Conservation (phyloP, 768 basidiomycete genomes). For the Agaricus blazei region DNA sequence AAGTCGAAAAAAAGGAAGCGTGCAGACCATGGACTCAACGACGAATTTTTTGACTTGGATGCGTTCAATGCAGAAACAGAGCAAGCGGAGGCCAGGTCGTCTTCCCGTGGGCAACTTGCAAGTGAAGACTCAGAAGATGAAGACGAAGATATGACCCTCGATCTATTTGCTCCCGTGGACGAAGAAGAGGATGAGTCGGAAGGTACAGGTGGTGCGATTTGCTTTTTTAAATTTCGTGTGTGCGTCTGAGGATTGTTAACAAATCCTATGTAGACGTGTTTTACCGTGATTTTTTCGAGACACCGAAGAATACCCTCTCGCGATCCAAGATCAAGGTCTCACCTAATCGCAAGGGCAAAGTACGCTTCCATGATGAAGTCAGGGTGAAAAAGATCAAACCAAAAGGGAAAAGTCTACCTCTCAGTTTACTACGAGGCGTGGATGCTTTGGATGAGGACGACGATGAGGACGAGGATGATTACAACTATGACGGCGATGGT, state of each 20-base stretch:
- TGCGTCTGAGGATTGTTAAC: background rate
- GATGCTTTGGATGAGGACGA: constrained; percentile 36
- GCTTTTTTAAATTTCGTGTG: background rate
- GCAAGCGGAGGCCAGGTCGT: constrained; percentile 60
- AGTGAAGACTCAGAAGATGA: constrained; percentile 49
- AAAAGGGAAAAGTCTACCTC: constrained; percentile 58
- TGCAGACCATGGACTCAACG: constrained; percentile 54
- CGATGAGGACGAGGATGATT: constrained; percentile 29
- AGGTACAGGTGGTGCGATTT: constrained; percentile 32
- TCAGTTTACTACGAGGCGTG: constrained; percentile 28
- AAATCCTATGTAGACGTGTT: constrained; percentile 40
- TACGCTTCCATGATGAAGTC: constrained; percentile 80
- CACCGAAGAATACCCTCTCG: constrained; percentile 32
- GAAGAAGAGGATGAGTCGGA: constrained; percentile 35
- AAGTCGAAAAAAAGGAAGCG: constrained; percentile 22
- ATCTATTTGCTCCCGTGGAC: constrained; percentile 64
- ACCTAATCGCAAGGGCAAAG: constrained; percentile 33
- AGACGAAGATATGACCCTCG: constrained; percentile 51
- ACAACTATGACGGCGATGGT: constrained; percentile 21
- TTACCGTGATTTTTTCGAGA: constrained; percentile 81
- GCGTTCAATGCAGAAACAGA: constrained; percentile 87
- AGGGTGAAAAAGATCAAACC: constrained; percentile 77
- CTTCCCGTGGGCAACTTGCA: constrained; percentile 57
- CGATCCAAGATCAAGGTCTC: constrained; percentile 16
- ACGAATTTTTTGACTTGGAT: constrained; percentile 85